Evolutionary conservation across 768 basidiomycete species (phyloP), one percentile per base, ranked within the genome.

Genomic region (Suillus placidus): DNA sequence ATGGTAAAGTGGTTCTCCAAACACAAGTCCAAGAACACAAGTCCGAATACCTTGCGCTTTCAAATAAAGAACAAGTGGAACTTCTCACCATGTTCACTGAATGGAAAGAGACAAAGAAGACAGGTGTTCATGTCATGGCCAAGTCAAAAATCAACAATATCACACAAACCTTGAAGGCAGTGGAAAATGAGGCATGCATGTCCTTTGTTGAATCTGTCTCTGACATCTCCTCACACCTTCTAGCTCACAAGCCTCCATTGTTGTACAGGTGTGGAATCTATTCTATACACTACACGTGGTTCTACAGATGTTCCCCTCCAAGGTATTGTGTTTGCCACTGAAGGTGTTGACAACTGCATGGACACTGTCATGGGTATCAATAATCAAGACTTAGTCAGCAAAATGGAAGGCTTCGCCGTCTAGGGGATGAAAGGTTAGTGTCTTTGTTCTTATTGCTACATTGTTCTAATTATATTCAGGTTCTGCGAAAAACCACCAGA

Each of bases 141-240:
- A 47, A 54, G 20, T 61, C 38, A 2, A 51, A 43, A 34, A 61
- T 66, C 37, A 66, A 62, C 12, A 40, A 66, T n/a, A 51, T 66
- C 40, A 62, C 49, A 2, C 49, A 61, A 13, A 66, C 64, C 7
- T 18, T 66, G 18, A 65, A 65, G 23, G n/a, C 20, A 23, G 45
- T 65, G 9, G 52, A 66, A 40, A 54, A 62, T 9, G 37, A 66
- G 60, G 65, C 62, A 20, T 26, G 26, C 26, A 26, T 26, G 16
- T 66, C 10, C 43, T 49, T 9, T 26, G 6, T 35, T 62, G 16
- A 32, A 14, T 62, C 54, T 49, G 37, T 34, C 26, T 38, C 26
- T 34, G 45, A 51, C 14, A 62, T 54, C 35, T 20, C 10, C 35
- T 62, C 43, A 16, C 34, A 26, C 20, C 26, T 42, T 43, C 43